A percentile compares a stretch with the other conserved stretches of the same genome.
phyloP scores from a whole-genome alignment of 2,329 filamentous ascomycete genomes.

The Biscogniauxia marginata region DNA sequence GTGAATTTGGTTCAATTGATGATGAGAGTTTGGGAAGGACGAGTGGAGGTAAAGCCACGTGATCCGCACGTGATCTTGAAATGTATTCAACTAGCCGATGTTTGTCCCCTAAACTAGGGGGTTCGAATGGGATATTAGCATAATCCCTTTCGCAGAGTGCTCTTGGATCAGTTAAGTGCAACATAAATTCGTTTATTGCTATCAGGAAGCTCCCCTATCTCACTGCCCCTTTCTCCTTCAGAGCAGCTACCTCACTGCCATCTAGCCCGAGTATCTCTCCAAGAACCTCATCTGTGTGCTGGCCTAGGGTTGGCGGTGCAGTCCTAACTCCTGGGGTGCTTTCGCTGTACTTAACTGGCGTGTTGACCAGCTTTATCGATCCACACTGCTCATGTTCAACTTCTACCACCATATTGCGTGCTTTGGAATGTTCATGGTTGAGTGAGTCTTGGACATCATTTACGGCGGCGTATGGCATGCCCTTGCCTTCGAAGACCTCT shows the following conservation, averaged over 20 bases:
- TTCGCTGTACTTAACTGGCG: conserved; percentile 90
- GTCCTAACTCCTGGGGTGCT: conserved; percentile 73
- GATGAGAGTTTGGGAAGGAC: conserved; percentile 13
- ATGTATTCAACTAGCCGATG: background rate
- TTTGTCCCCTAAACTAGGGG: no score
- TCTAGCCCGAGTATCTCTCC: conserved; percentile 60
- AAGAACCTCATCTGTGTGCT: conserved; percentile 82
- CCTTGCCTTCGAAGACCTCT: conserved; percentile 79
- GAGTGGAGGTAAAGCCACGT: conserved; percentile 24
- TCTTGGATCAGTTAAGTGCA: background rate
- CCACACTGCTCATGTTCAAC: conserved; percentile 82
- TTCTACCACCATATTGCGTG: conserved; percentile 86
- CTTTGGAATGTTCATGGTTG: conserved; percentile 79
- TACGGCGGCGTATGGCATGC: conserved; percentile 91
- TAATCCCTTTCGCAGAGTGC: no score
- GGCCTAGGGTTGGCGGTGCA: conserved; percentile 79
- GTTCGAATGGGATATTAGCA: background rate
- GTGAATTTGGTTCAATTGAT: conserved; percentile 10
- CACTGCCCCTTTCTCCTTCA: conserved; percentile 69
- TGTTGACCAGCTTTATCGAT: conserved; percentile 85
- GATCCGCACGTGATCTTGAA: conserved; percentile 22
- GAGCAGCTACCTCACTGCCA: conserved; percentile 54
- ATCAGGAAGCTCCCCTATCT: conserved; percentile 20
- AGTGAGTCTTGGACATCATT: conserved; percentile 88
- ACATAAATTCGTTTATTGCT: background rate